phyloP scores from a whole-genome alignment of 768 basidiomycete genomes.

The Scleroderma bovista region DNA sequence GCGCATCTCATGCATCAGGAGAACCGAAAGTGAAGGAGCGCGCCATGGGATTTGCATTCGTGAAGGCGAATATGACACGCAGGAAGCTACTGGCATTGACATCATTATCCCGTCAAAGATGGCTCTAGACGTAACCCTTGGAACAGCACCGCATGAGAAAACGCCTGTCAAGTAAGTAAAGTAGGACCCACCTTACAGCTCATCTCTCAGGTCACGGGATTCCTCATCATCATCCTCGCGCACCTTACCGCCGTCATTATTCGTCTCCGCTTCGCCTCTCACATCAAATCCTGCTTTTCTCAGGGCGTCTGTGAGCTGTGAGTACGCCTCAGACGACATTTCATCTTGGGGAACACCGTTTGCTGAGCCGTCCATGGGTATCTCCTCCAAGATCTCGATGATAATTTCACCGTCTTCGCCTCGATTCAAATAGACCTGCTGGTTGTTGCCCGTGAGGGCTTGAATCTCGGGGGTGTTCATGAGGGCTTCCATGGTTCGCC shows the following conservation, averaged over 20 bases:
- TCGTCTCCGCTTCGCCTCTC: slow-evolving; percentile 28
- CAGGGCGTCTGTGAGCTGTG: slow-evolving; percentile 45
- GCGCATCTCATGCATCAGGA: too few relatives aligned
- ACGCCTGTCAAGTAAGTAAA: not conserved
- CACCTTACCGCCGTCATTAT: slow-evolving; percentile 14
- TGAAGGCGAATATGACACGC: not conserved
- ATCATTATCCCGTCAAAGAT: not conserved
- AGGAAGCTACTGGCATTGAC: not conserved
- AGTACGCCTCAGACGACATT: slow-evolving; percentile 34
- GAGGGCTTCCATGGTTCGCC: slow-evolving; percentile 24
- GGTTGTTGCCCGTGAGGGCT: slow-evolving; percentile 22
- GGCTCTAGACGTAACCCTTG: not conserved
- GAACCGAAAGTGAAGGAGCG: too few relatives aligned
- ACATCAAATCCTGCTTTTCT: slow-evolving; percentile 51
- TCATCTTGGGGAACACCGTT: slow-evolving; percentile 20
- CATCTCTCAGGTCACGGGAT: slow-evolving; percentile 24
- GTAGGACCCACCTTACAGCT: slow-evolving; percentile 25
- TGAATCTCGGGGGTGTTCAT: slow-evolving; percentile 28
- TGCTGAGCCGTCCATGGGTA: slow-evolving; percentile 29
- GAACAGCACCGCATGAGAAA: not conserved
- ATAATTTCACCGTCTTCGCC: slow-evolving; percentile 37
- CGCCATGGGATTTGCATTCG: not conserved
- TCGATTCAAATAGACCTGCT: slow-evolving; percentile 38
- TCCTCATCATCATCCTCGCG: slow-evolving; percentile 29
- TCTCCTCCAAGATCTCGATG: slow-evolving; percentile 42